Base-by-base conservation (phyloP, 306 rosid genomes). In the Sindora glabra region DNA sequence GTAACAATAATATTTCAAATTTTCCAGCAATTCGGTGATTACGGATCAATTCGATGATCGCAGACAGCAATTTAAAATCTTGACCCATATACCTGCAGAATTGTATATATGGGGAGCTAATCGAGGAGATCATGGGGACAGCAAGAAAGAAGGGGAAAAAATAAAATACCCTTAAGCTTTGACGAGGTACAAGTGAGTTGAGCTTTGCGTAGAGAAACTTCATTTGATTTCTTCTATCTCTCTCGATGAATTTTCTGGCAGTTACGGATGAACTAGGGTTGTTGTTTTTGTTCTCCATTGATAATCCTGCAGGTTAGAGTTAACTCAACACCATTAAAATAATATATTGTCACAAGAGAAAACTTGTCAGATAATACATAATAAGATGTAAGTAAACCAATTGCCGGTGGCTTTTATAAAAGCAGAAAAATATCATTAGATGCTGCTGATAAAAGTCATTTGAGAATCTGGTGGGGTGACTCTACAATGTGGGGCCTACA, bases 191-290 rank as follows among this genome's bases (percentile, higher is more conserved):
- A 64, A 89, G 78, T 25, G 89, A 72, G 51, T 64, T 54, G 78
- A 89, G 89, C 60, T 70, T 53, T 64, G 71, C 65, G 59, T 41
- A 85, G 24, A 85, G 86, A 37, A 57, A 49, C 67, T 85, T 89
- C 94, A 89, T 89, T 68, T 74, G 81, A 65, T 67, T 80, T 77
- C 96, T 89, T 30, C 96, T 65, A 5, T 76, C 67, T 48, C 81
- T 74, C 76, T 83, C 96, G 1, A 64, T 61, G 55, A 77, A 36
- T 74, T 89, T 89, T 44, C 90, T 81, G 17, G 85, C 90, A 34
- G 74, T n/a, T 74, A 60, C 70, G 2, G 91, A 72, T 21, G 89
- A 70, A 45, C 72, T 74, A 74, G 83, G 77, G 83, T 81, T 74
- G n/a, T n/a, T n/a, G n/a, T n/a, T n/a, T n/a, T n/a, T n/a, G 22